Base-by-base conservation (phyloP, 2,329 filamentous ascomycete genomes). In the Allantophomopsis lycopodina region DNA sequence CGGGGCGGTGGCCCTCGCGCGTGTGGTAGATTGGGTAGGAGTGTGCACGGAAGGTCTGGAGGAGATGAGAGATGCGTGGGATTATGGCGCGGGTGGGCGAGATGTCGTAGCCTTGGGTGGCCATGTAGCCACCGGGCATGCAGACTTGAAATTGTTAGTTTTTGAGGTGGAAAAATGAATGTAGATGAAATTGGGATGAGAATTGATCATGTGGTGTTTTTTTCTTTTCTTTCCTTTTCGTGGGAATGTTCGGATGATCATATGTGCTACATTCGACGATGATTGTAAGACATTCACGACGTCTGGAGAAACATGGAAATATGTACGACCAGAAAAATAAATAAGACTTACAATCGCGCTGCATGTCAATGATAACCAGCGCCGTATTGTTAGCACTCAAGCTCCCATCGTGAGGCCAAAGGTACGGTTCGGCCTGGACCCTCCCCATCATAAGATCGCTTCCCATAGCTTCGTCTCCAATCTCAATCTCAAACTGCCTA, bases 291-390 rank as follows among this genome's bases (percentile, higher is more conserved):
- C 23, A 8, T 3, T 12, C 11, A 28, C 11, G 23, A 28, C 11
- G 23, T 28, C 11, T 12, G 23, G 10, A 6, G 8, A 12, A 8
- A 28, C n/a, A n/a, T 28, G 23, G 11, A 10, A 28, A 12, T 28
- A 28, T 28, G 23, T 28, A 28, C 23, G 23, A 28, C 23, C 5
- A 28, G 23, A 28, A 28, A 28, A 28, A 10, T n/a, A 8, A 28
- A 28, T 28, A 12, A 3, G 10, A 31, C 46, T 59, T 49, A 57
- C 62, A 72, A 54, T 72, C 69, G 41, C 64, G 63, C 51, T 73
- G 69, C 60, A 73, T 68, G 54, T 74, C 69, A 48, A 73, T 66
- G 41, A 74, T 59, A 3, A 73, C 51, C 23, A 73, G 55, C 1
- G 69, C 69, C 4, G 69, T 72, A 17, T 58, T 65, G 5, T 40